Evolutionary conservation across 1,139 yeast species (phyloP), one percentile per base, ranked within the genome.

Genomic region (Debaryomycetaceae sp.): DNA sequence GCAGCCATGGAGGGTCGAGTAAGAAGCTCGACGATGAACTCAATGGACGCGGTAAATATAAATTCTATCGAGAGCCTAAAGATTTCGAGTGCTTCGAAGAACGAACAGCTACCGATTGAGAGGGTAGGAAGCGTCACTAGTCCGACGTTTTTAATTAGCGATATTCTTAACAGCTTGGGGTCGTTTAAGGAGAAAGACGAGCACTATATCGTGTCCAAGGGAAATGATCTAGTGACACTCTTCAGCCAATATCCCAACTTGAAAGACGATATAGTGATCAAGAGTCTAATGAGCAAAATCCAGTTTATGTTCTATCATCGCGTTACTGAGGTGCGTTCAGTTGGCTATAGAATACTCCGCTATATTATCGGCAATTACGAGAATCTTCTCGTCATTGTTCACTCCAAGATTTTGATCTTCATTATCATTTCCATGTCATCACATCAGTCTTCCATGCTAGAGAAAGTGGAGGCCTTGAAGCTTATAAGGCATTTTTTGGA

Each of bases 381-480:
- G 11, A 78, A 89, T 2, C 57, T 83, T 20, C 54, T 57, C 29
- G 67, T 75, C 8, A 57, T 75, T 37, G 69, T 82, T 37, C 71
- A 75, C 29, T 66, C 74, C 41, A 78, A 81, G 46, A 59, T 88
- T 8, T 87, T 88, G 48, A 75, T 80, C 5, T 79, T 84, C 53
- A 63, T 90, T 8, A 78, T 87, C 5, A 71, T 83, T 17, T 75
- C 95, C 0, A 66, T 93, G 42, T 76, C 88, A 0, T 81, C 82
- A 45, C 69, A 63, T 6, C 62, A 71, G 31, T 64, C 78, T 13
- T 65, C 70, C 38, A 72, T 80, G 27, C 63, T 80, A 4, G 97
- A 91, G 57, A 77, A 93, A 50, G 83, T 83, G 39, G 91, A 91
- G 57, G 96, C 96, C 0, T 56, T 93, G 35, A 86, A 84, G 55